Evolutionary conservation across 2,329 filamentous ascomycete species (phyloP), one percentile per base, ranked within the genome.

Genomic region (Pyricularia pennisetigena): DNA sequence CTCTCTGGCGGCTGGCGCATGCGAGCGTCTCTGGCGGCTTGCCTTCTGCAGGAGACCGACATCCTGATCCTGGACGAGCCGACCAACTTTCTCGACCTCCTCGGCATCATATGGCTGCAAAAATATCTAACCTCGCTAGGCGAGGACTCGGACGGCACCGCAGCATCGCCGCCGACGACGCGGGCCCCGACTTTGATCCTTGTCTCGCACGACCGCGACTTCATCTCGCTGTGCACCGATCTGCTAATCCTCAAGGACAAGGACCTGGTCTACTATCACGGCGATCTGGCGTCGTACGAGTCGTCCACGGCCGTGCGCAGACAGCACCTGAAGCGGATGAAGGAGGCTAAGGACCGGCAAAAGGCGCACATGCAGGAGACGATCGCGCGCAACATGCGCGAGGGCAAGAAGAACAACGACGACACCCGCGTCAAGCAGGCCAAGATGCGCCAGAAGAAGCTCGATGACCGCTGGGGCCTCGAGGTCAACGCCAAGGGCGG

Each of bases 351-450:
- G 74, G 91, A 95, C 68, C 89, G 87, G 74, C 91, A 96, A 75
- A 90, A 88, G 68, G 87, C 90, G 3, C 91, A 95, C 73, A 91
- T 96, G 70, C 89, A 94, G 77, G 86, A 91, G 72, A 91, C 88
- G 0, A 93, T 96, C 66, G 83, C 85, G 24, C 86, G 89, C 69
- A 94, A 91, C 72, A 85, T 93, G 73, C 90, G 89, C 71, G 86
- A 89, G 24, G 93, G 91, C 7, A 91, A 89, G 75, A 88, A 88
- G 65, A 90, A 89, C 29, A 91, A 92, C 32, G 92, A 96, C 74
- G 90, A 93, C 72, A 94, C 94, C 75, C 94, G 93, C 75, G 82
- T 96, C 2, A 88, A 91, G n/a, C 91, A 94, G 80, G 92, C 92
- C 4, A 94, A 93, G 71, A 92, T 89, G 4, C 84, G 92, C 0